phyloP scores from a whole-genome alignment of 2,329 filamentous ascomycete genomes.

The Dothiorella sarmentorum region DNA sequence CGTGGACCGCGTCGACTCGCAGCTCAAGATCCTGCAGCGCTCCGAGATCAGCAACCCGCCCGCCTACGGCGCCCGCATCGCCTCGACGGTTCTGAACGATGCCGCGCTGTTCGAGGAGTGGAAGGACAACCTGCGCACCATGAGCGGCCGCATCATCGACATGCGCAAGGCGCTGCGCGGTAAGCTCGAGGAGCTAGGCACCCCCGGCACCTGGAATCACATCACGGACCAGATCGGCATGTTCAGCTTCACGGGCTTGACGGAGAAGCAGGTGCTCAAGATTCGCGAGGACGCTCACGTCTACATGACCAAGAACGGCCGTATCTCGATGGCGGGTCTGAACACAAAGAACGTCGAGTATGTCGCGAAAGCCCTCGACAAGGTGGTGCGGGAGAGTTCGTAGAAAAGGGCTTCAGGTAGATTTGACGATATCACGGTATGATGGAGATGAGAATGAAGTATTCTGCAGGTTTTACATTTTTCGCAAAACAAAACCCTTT shows the following conservation, averaged over 20 bases:
- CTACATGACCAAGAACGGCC: constrained; percentile 96
- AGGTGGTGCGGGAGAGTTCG: constrained; percentile 64
- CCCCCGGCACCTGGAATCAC: constrained; percentile 91
- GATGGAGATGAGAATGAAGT: background rate
- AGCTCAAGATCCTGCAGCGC: constrained; percentile 90
- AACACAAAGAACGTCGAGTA: constrained; percentile 92
- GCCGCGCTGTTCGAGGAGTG: constrained; percentile 77
- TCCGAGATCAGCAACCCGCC: constrained; percentile 98
- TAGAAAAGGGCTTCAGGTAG: constrained; percentile 19
- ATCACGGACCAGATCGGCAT: constrained; percentile 99
- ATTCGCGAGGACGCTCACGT: constrained; percentile 69
- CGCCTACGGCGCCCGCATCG: constrained; percentile 88
- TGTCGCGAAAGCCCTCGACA: constrained; percentile 84
- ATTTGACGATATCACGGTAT: background rate
- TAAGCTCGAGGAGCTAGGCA: constrained; percentile 79
- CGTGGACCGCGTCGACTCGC: constrained; percentile 69
- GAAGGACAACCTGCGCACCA: constrained; percentile 86
- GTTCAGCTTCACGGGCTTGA: constrained; percentile 91
- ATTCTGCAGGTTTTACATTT: background rate
- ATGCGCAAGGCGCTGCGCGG: constrained; percentile 78
- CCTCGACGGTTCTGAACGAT: constrained; percentile 80
- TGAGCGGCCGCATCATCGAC: constrained; percentile 90
- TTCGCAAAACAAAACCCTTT: background rate
- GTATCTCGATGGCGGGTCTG: constrained; percentile 97
- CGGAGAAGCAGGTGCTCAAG: constrained; percentile 68